Conservation (phyloP, 225 moss, liverwort and hornwort genomes). For the Sphagnum tenellum region DNA sequence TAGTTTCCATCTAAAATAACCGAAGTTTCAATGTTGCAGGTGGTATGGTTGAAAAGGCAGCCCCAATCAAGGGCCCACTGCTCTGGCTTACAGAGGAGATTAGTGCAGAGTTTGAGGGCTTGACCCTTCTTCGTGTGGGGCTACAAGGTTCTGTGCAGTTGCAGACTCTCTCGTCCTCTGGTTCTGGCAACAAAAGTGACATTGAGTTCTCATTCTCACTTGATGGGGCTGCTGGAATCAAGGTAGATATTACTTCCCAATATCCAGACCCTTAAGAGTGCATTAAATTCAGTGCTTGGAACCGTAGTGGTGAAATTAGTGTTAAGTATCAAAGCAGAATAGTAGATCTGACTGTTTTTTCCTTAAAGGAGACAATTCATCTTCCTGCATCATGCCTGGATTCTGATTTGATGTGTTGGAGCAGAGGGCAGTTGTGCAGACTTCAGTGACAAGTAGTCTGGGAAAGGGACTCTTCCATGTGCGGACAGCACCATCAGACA, state of each 20-base stretch:
- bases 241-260: constrained; percentile 31
- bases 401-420: constrained; percentile 7
- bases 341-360: no score
- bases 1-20: no score
- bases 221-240: constrained; percentile 66
- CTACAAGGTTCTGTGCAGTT: constrained; percentile 82
- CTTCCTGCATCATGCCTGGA: no score
- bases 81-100: constrained; percentile 92
- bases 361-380: no score
- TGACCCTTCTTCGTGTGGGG: constrained; percentile 71
- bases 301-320: no score
- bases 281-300: no score
- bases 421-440: constrained; percentile 82
- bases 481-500: constrained; percentile 69
- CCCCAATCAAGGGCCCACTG: constrained; percentile 40
- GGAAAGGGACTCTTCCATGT: constrained; percentile 88
- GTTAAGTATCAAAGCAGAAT: no score
- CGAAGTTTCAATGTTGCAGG: constrained; percentile 14
- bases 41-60: constrained; percentile 31
- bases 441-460: constrained; percentile 62
- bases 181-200: constrained; percentile 59
- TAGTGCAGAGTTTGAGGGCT: constrained; percentile 78
- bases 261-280: no score
- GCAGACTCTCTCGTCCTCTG: constrained; percentile 54
- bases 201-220: constrained; percentile 86